Evolutionary conservation across 306 rosid species (phyloP).

Genomic region (Fragaria iinumae): DNA sequence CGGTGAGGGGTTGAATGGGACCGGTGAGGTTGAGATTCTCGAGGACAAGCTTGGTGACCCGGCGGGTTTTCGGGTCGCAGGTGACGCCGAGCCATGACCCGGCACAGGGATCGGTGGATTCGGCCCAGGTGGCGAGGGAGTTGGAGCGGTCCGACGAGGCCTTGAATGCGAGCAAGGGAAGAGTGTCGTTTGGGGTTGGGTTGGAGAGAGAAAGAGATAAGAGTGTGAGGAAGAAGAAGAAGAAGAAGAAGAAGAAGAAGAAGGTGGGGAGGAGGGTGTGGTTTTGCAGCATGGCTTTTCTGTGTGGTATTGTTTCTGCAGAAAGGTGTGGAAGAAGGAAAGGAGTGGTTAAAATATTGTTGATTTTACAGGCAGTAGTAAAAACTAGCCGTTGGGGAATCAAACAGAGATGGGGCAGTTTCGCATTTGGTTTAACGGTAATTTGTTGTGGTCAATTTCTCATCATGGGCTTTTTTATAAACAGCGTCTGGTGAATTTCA

Average conservation of each 20-base stretch:
- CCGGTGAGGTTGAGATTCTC: conserved; percentile 29
- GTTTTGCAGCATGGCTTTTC: background rate
- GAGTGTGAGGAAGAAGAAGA: background rate
- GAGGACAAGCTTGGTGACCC: conserved; percentile 25
- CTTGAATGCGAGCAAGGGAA: conserved; percentile 23
- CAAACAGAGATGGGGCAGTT: background rate
- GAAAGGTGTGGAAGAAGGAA: background rate
- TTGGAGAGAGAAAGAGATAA: conserved; percentile 18
- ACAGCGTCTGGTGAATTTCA: background rate
- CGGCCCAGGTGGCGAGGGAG: conserved; percentile 25
- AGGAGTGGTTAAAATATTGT: background rate
- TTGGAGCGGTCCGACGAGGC: conserved; percentile 9
- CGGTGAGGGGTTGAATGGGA: conserved; percentile 14
- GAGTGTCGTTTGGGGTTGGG: conserved; percentile 6
- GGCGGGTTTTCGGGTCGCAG: conserved; percentile 20
- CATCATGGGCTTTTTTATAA: background rate
- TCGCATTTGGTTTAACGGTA: background rate
- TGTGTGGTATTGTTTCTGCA: background rate
- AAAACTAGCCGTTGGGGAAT: conserved; percentile 10
- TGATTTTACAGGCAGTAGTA: background rate
- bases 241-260: background rate
- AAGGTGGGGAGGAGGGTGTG: background rate
- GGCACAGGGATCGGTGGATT: conserved; percentile 27
- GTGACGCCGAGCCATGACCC: conserved; percentile 32
- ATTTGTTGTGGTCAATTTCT: background rate